phyloP scores from a whole-genome alignment of 1,139 yeast genomes.

The Candida glucosophila region DNA sequence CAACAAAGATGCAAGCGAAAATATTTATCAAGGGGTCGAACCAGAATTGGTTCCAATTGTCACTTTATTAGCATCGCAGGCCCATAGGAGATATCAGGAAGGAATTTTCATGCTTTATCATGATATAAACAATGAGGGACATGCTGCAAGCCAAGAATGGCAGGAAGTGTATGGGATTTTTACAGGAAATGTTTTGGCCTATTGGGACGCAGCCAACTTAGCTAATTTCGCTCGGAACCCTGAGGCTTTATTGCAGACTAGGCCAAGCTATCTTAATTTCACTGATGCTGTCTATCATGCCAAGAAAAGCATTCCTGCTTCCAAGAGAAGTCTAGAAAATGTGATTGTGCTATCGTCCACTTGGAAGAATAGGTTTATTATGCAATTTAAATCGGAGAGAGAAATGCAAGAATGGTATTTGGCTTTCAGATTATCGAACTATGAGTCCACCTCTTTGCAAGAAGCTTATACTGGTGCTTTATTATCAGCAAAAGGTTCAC shows the following conservation, averaged over 20 bases:
- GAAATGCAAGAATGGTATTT: constrained; percentile 65
- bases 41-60: constrained; percentile 75
- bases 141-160: constrained; percentile 81
- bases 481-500: constrained; percentile 78
- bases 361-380: constrained; percentile 71
- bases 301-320: constrained; percentile 50
- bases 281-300: constrained; percentile 87
- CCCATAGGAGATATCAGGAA: constrained; percentile 65
- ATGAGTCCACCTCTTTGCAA: constrained; percentile 75
- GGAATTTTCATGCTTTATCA: constrained; percentile 67
- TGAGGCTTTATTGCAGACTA: constrained; percentile 44
- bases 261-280: constrained; percentile 85
- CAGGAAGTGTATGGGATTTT: constrained; percentile 86
- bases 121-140: constrained; percentile 75
- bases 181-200: constrained; percentile 83
- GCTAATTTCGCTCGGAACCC: constrained; percentile 46
- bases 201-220: constrained; percentile 82
- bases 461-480: constrained; percentile 95
- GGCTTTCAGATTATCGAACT: constrained; percentile 71
- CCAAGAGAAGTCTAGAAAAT: constrained; percentile 59
- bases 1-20: no score
- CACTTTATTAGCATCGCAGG: constrained; percentile 61
- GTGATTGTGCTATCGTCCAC: constrained; percentile 87
- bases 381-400: constrained; percentile 60
- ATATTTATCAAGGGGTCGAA: no score